phyloP scores from a whole-genome alignment of 1,139 yeast genomes.

The Lodderomyces parapsilosis region DNA sequence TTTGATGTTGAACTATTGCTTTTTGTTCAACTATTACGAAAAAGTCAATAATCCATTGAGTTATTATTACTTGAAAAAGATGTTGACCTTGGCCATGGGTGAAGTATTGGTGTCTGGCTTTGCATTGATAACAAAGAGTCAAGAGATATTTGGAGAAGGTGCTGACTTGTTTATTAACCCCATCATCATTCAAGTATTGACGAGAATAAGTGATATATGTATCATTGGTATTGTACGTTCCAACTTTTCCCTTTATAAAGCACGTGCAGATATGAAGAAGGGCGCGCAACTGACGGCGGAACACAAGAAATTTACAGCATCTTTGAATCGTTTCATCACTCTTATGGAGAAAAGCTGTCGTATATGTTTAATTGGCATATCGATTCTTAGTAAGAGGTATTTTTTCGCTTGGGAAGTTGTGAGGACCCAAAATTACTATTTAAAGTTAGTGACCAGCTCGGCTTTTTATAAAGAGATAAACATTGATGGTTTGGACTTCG shows the following conservation, averaged over 20 bases:
- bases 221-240: slow-evolving; percentile 29
- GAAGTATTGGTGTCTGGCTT: slow-evolving; percentile 39
- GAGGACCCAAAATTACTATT: slow-evolving; percentile 36
- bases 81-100: slow-evolving; percentile 23
- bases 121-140: slow-evolving; percentile 22
- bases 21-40: slow-evolving; percentile 35
- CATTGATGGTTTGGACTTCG: slow-evolving; percentile 13
- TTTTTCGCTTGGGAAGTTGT: slow-evolving; percentile 51
- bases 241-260: slow-evolving; percentile 20
- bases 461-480: slow-evolving; percentile 29
- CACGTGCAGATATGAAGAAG: slow-evolving; percentile 17
- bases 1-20: slow-evolving; percentile 29
- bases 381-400: slow-evolving; percentile 39
- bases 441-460: slow-evolving; percentile 25
- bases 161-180: slow-evolving; percentile 43
- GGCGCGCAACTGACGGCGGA: slow-evolving; percentile 14
- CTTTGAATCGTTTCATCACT: slow-evolving; percentile 25
- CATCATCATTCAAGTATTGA: slow-evolving; percentile 33
- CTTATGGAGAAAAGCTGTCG: slow-evolving; percentile 32
- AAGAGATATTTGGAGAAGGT: slow-evolving; percentile 25
- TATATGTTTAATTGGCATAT: slow-evolving; percentile 29
- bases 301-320: slow-evolving; percentile 18
- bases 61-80: slow-evolving; percentile 29
- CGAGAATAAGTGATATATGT: slow-evolving; percentile 34
- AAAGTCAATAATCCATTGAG: slow-evolving; percentile 20